Evolutionary conservation across 2,329 filamentous ascomycete genomes (phyloP), one percentile per base, ranked within the genome.

Genomic region (Sporothrix inflata): DNA sequence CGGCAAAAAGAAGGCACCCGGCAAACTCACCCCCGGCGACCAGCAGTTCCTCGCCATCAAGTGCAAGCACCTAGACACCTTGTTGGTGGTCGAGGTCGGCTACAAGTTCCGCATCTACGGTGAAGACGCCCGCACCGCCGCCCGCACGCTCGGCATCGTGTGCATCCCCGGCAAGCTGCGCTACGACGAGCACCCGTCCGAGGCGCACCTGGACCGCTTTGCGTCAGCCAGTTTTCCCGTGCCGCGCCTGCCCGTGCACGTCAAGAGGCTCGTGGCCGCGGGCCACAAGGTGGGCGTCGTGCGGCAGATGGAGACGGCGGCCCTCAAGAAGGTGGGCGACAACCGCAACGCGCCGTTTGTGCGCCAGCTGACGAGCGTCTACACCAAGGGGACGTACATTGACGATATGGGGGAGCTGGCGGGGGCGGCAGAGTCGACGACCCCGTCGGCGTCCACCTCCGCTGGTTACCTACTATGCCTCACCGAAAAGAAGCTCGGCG

Each of bases 31-130:
- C 0, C 96, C 96, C 0, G 92, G 99, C 90, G 94, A 98, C 80
- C 88, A 92, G 53, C 96, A 98, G 78, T 92, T 97, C 72, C 86
- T 99, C 6, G 94, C 97, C 21, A 97, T 99, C 81, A 99, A 99
- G 83, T 87, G 90, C 73, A 93, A 95, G 76, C 91, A 98, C 79
- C 87, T 94, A 83, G 96, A 98, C 79, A 96, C 95, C 0, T 78
- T 99, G 24, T 85, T 99, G 70, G 92, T 98, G 14, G 90, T 98
- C 69, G 95, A 99, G 80, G 96, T 98, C 9, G 96, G 96, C 68
- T 99, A 99, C 83, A 99, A 99, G 80, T 99, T 97, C 82, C 91
- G 92, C 45, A 97, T 99, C 83, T 97, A 97, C 79, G 96, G 96
- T 12, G 95, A 98, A 78, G 96, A 99, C 83, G 96, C 96, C 9